phyloP scores from a whole-genome alignment of 2,329 filamentous ascomycete genomes.

The Gnomoniopsis smithogilvyi region DNA sequence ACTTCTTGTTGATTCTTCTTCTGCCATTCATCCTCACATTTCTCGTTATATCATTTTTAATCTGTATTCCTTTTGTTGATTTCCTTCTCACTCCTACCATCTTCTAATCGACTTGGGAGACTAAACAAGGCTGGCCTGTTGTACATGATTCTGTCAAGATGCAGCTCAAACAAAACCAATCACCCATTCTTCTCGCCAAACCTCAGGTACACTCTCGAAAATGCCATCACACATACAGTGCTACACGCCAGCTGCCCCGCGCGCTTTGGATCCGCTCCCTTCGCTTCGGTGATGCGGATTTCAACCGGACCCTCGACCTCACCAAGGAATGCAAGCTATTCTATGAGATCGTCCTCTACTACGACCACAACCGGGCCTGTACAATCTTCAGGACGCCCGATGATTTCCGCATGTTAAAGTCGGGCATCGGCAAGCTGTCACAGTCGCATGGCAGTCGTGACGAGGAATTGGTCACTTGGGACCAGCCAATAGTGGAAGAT shows the following conservation, averaged over 20 bases:
- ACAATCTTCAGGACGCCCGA: constrained; percentile 26
- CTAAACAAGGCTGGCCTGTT: background rate
- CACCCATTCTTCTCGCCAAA: constrained; percentile 16
- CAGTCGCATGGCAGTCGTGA: background rate
- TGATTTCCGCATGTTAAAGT: constrained; percentile 24
- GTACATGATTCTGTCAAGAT: background rate
- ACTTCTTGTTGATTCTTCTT: background rate
- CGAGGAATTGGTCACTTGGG: constrained; percentile 4
- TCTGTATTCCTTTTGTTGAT: background rate
- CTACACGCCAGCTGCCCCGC: constrained; percentile 21
- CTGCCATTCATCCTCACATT: background rate
- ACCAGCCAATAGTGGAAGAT: constrained; percentile 14
- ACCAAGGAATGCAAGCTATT: constrained; percentile 10
- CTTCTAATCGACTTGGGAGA: background rate
- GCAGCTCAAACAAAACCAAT: background rate
- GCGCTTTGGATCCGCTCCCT: constrained; percentile 23
- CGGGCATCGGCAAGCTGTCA: constrained; percentile 5
- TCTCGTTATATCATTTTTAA: background rate
- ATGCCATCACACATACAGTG: constrained; percentile 30
- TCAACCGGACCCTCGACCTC: constrained; percentile 18
- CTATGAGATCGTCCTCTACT: constrained; percentile 28
- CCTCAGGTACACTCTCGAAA: constrained; percentile 29
- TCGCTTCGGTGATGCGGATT: constrained; percentile 2
- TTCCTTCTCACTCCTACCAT: background rate
- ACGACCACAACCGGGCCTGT: constrained; percentile 30